Evolutionary conservation across 176 grass and related monocot species (phyloP).

Genomic region (Triticum monococcum): DNA sequence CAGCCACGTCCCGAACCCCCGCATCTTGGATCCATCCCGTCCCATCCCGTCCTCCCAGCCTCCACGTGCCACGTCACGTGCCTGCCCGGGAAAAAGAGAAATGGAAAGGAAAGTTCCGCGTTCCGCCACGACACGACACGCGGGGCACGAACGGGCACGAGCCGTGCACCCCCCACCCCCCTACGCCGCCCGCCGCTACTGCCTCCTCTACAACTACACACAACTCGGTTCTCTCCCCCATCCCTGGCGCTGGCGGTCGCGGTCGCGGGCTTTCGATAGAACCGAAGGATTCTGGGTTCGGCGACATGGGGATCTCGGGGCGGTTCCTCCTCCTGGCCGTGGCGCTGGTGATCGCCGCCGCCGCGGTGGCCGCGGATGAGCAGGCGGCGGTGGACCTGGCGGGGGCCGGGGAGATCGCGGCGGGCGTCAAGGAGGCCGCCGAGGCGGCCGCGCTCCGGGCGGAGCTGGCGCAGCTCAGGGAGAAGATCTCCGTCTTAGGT

Average conservation of each 20-base stretch:
- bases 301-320: constrained; percentile 51
- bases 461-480: constrained; percentile 45
- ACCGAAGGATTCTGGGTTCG: constrained; percentile 13
- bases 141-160: background rate
- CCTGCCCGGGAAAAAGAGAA: background rate
- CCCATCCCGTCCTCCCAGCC: background rate
- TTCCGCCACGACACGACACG: background rate
- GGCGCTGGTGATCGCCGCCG: constrained; percentile 36
- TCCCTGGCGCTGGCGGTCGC: background rate
- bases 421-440: constrained; percentile 1
- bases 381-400: background rate
- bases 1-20: background rate
- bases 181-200: background rate
- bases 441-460: constrained; percentile 26
- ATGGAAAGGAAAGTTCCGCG: constrained; percentile 1
- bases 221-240: background rate
- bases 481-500: constrained; percentile 54
- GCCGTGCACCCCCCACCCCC: background rate
- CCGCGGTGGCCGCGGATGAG: constrained; percentile 25
- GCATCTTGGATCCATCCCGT: background rate
- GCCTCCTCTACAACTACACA: background rate
- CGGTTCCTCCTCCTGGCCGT: background rate
- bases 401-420: constrained; percentile 12
- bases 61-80: constrained; percentile 37
- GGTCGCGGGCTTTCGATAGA: constrained; percentile 25